A percentile compares a stretch with the other conserved stretches of the same genome.
Conservation (phyloP, 2,329 filamentous ascomycete species). For the Aureobasidium sp. region DNA sequence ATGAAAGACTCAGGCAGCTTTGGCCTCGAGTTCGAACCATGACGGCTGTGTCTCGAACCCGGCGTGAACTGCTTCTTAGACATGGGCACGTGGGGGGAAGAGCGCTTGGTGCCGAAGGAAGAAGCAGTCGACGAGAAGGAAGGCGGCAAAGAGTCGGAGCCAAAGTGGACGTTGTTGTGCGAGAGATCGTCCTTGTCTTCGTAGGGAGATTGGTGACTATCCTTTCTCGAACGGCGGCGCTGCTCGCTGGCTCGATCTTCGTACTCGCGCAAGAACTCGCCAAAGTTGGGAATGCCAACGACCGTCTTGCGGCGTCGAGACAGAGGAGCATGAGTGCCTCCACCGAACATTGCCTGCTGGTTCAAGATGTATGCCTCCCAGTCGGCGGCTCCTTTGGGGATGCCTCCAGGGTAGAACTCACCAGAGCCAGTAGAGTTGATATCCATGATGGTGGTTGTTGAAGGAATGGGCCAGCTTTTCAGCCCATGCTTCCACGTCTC, state of each 20-base stretch:
- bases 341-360: slow-evolving; percentile 6
- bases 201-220: neutral
- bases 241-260: slow-evolving; percentile 1
- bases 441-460: slow-evolving; percentile 5
- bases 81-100: neutral
- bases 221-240: neutral
- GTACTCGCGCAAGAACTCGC: neutral
- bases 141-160: neutral
- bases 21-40: neutral
- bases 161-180: slow-evolving; percentile 4
- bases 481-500: slow-evolving; percentile 7
- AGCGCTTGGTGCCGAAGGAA: neutral
- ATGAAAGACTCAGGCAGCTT: neutral
- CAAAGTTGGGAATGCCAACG: neutral
- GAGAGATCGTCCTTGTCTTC: slow-evolving; percentile 2
- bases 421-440: neutral
- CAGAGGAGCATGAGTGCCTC: neutral
- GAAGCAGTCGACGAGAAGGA: slow-evolving; percentile 2
- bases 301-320: slow-evolving; percentile 2
- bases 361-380: slow-evolving; percentile 5
- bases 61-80: slow-evolving; percentile 5
- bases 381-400: neutral
- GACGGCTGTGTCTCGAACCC: neutral
- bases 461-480: neutral
- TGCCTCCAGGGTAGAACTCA: neutral